Evolutionary conservation across 805 yeast genomes (phyloP).

Genomic region (Dipodascus geniculatus): DNA sequence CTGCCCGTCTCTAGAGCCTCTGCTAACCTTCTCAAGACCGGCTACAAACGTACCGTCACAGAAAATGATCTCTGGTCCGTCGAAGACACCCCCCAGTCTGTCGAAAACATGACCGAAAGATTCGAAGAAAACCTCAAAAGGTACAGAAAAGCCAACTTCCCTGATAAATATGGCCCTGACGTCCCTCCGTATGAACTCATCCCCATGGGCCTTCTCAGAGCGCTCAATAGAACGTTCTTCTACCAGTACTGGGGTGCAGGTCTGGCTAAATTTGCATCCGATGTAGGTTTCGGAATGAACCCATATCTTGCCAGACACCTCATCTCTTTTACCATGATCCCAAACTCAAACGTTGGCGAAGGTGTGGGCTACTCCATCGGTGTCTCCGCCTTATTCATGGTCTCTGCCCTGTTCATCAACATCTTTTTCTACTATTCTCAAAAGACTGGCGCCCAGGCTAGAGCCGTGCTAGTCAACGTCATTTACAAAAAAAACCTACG

Average conservation of each 20-base stretch:
- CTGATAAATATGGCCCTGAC: slow-evolving; percentile 10
- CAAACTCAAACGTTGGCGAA: slow-evolving; percentile 32
- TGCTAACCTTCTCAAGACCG: slow-evolving; percentile 24
- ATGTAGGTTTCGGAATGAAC: slow-evolving; percentile 35
- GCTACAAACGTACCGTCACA: slow-evolving; percentile 51
- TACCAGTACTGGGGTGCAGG: slow-evolving; percentile 27
- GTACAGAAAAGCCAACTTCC: slow-evolving; percentile 15
- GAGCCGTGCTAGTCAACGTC: slow-evolving; percentile 61
- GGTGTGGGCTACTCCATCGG: slow-evolving; percentile 78
- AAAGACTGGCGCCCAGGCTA: slow-evolving; percentile 56
- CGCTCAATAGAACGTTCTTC: slow-evolving; percentile 28
- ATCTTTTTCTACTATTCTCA: slow-evolving; percentile 53
- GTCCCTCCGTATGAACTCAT: slow-evolving; percentile 1
- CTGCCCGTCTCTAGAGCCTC: not conserved
- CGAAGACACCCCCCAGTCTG: slow-evolving; percentile 26
- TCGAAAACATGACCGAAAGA: slow-evolving; percentile 26
- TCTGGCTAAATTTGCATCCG: slow-evolving; percentile 21
- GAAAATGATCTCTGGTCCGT: slow-evolving; percentile 42
- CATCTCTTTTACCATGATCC: slow-evolving; percentile 50
- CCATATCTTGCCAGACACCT: slow-evolving; percentile 58
- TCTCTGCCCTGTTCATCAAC: slow-evolving; percentile 39
- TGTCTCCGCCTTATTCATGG: slow-evolving; percentile 41
- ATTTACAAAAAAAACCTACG: slow-evolving; percentile 56
- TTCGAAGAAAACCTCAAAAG: slow-evolving; percentile 25
- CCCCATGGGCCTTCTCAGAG: slow-evolving; percentile 19